Evolutionary conservation across 2,329 filamentous ascomycete species (phyloP).

Genomic region (Hymenoscyphus occultus): DNA sequence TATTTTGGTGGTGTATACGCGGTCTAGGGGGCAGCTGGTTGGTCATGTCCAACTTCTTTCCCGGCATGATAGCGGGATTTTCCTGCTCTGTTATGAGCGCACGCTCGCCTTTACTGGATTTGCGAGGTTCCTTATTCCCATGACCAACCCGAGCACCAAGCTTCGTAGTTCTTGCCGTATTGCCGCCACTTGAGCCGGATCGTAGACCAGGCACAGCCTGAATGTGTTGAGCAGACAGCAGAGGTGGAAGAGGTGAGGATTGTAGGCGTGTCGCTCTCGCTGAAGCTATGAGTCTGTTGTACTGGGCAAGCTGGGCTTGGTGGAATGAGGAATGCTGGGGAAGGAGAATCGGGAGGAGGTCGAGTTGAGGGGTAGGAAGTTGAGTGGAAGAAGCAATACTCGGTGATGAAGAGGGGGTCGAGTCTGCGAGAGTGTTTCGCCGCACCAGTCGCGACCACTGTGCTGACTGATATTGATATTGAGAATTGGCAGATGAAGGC

Average conservation of each 20-base stretch:
- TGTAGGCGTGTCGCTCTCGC: slow-evolving; percentile 50
- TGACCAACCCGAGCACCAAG: slow-evolving; percentile 47
- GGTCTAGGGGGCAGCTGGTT: slow-evolving; percentile 32
- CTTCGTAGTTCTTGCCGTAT: slow-evolving; percentile 38
- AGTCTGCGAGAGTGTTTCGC: slow-evolving; percentile 35
- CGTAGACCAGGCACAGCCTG: slow-evolving; percentile 50
- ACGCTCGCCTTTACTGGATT: slow-evolving; percentile 58
- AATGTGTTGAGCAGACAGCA: slow-evolving; percentile 54
- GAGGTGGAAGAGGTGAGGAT: slow-evolving; percentile 52
- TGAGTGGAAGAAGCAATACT: slow-evolving; percentile 29
- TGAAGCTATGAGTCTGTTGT: slow-evolving; percentile 63
- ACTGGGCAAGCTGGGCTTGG: slow-evolving; percentile 61
- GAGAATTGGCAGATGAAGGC: slow-evolving; percentile 33
- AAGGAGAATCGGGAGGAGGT: slow-evolving; percentile 55
- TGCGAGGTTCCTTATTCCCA: slow-evolving; percentile 61
- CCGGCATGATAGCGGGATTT: slow-evolving; percentile 36
- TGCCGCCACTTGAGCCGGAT: slow-evolving; percentile 51
- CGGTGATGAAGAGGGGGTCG: slow-evolving; percentile 26
- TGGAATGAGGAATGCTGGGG: slow-evolving; percentile 58
- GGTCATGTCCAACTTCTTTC: slow-evolving; percentile 34
- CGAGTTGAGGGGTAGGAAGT: slow-evolving; percentile 44
- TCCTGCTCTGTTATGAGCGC: slow-evolving; percentile 61
- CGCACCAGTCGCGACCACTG: slow-evolving; percentile 38
- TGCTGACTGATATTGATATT: slow-evolving; percentile 38
- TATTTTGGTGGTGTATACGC: slow-evolving; percentile 46